These are phyloP conservation scores for Schwanniomyces sp. DNA, from an alignment of 805 yeast genomes.

Conservation along the genomic window DNA sequence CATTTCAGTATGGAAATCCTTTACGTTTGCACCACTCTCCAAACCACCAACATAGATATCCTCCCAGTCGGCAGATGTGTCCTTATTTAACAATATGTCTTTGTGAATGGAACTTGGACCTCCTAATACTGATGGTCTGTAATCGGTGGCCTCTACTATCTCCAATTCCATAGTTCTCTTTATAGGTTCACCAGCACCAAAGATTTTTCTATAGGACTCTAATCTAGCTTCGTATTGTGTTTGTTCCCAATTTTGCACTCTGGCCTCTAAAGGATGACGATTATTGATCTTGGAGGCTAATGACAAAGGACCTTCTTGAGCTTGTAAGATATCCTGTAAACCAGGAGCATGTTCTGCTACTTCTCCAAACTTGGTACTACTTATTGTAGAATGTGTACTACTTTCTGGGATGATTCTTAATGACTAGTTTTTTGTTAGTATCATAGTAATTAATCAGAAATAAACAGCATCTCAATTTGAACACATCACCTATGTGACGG, in stretches of 20 bases:
- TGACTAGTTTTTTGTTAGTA: conserved; percentile 26
- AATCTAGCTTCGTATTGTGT: conserved; percentile 68
- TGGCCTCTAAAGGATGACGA: conserved; percentile 82
- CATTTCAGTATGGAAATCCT: conserved; percentile 72
- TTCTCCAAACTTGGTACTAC: conserved; percentile 51
- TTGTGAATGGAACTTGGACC: conserved; percentile 61
- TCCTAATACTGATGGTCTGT: conserved; percentile 64
- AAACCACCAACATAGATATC: conserved; percentile 72
- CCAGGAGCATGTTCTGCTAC: conserved; percentile 68
- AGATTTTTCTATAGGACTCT: conserved; percentile 77
- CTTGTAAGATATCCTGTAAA: conserved; percentile 66
- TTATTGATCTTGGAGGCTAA: conserved; percentile 64
- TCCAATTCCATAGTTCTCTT: conserved; percentile 86
- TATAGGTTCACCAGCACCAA: conserved; percentile 94
- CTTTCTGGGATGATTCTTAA: conserved; percentile 57
- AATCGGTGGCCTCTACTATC: conserved; percentile 64
- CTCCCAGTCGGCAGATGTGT: conserved; percentile 86
- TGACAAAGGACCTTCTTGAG: conserved; percentile 62
- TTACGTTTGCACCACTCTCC: conserved; percentile 35
- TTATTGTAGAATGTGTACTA: conserved; percentile 45
- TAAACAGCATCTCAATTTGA: background rate
- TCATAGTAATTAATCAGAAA: background rate
- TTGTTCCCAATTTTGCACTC: conserved; percentile 77
- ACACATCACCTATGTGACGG: background rate
- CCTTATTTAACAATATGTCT: conserved; percentile 79